Conservation (phyloP, 208 protist species). For the Leishmania turanica region DNA sequence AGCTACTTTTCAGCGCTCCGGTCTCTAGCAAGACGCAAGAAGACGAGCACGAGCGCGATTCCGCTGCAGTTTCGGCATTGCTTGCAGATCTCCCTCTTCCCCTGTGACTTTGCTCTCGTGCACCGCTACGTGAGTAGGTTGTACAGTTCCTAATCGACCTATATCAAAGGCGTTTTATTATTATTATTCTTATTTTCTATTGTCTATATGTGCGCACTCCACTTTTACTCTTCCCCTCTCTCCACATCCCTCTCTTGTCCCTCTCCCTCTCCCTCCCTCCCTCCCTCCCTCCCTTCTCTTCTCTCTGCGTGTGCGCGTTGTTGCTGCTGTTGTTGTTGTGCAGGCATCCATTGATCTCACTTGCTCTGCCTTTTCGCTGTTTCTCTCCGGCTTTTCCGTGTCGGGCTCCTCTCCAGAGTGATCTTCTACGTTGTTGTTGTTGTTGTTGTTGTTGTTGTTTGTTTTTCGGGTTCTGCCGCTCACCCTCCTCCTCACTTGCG, state of each 20-base stretch:
- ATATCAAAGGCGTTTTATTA: neutral
- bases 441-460: no score
- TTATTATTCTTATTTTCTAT: neutral
- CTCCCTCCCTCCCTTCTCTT: neutral
- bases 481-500: neutral
- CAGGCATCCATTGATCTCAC: neutral
- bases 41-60: neutral
- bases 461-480: neutral
- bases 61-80: neutral
- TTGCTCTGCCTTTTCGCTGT: slow-evolving; percentile 6
- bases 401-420: neutral
- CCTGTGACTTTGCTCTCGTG: neutral
- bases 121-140: neutral
- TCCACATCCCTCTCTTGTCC: neutral
- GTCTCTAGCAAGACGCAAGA: neutral
- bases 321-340: slow-evolving; percentile 4
- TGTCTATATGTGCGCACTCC: slow-evolving; percentile 1
- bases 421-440: no score
- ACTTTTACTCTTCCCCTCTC: neutral
- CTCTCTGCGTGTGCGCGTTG: neutral
- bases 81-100: neutral
- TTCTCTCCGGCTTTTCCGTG: neutral
- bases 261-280: neutral
- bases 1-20: neutral
- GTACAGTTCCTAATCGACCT: no score